Evolutionary conservation across 2,329 filamentous ascomycete genomes (phyloP), one percentile per base, ranked within the genome.

Genomic region (Paracorniculantispora psalliotae): DNA sequence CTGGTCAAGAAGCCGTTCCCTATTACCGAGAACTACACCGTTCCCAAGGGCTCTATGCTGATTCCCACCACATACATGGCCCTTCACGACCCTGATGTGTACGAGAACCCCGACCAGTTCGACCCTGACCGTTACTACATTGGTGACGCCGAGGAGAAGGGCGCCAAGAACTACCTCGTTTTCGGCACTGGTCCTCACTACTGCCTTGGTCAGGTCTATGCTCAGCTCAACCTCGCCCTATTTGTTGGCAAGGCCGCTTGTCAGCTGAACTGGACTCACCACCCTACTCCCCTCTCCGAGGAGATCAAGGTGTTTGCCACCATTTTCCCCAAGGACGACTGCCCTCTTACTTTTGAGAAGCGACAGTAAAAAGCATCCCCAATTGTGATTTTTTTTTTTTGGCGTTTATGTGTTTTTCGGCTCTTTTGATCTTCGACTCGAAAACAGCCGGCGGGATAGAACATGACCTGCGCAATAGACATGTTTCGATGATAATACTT

Each of bases 231-330:
- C 75, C 78, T 99, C 67, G 93, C 90, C 70, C 84, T 91, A 49
- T 89, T 96, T 82, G 83, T 96, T 68, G 92, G 92, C 71, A 96
- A 94, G 82, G 92, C 92, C 9, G 89, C 90, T 64, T 81, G 96
- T 73, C 80, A 87, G 70, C 80, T 97, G 65, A 86, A 97, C 74
- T 97, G 93, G 93, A 83, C 87, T 72, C 94, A 99, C 74, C 86
- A 91, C 71, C 77, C 91, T 19, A 97, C 94, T 12, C 85, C 89
- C 0, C 70, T 80, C 61, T 96, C 91, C 0, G 94, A 99, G 77
- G 88, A 96, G 75, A 97, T 99, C 75, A 93, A 96, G 79, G 93
- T 97, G 65, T 99, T 97, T 77, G 94, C 94, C 43, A 97, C 92
- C 28, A 96, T 99, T 67, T 99, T 99, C 82, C 94, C 94, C 59